Conservation (phyloP, 768 basidiomycete species). For the Daedalea quercina region DNA sequence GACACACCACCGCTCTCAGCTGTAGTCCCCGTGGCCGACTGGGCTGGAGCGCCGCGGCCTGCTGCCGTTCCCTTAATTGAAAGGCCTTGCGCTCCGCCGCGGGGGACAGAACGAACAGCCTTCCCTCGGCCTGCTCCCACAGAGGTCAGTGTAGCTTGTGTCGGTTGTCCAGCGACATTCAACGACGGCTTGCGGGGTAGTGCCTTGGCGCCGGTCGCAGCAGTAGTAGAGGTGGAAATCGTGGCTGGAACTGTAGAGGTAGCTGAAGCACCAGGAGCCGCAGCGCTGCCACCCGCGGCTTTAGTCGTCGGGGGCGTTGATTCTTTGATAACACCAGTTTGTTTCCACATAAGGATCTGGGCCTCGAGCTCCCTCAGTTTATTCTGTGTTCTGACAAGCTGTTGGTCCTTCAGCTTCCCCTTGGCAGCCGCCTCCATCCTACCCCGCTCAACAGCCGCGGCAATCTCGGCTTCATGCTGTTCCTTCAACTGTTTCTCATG, state of each 20-base stretch:
- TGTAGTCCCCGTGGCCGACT: slow-evolving; percentile 17
- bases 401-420: slow-evolving; percentile 63
- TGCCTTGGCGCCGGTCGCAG: slow-evolving; percentile 23
- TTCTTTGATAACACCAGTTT: slow-evolving; percentile 36
- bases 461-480: slow-evolving; percentile 49
- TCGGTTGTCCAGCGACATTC: slow-evolving; percentile 19
- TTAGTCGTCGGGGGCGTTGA: slow-evolving; percentile 8
- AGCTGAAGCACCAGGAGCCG: slow-evolving; percentile 4
- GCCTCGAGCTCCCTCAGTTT: slow-evolving; percentile 65
- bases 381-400: slow-evolving; percentile 53
- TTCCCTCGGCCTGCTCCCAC: slow-evolving; percentile 26
- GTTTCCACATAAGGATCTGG: slow-evolving; percentile 51
- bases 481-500: slow-evolving; percentile 41
- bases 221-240: slow-evolving; percentile 11
- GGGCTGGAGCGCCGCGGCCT: slow-evolving; percentile 23
- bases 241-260: slow-evolving; percentile 10
- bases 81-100: slow-evolving; percentile 28
- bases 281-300: slow-evolving; percentile 13
- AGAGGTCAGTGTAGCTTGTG: slow-evolving; percentile 17
- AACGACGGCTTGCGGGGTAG: slow-evolving; percentile 27
- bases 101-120: slow-evolving; percentile 5
- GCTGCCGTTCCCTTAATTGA: slow-evolving; percentile 17
- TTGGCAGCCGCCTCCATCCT: slow-evolving; percentile 57
- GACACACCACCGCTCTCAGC: slow-evolving; percentile 35
- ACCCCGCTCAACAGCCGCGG: slow-evolving; percentile 61